Percentiles rank a stretch among this genome's conserved stretches.
These are phyloP conservation scores for Cladosporium sp. DNA, from an alignment of 2,329 filamentous ascomycete species.

Conservation along the genomic window DNA sequence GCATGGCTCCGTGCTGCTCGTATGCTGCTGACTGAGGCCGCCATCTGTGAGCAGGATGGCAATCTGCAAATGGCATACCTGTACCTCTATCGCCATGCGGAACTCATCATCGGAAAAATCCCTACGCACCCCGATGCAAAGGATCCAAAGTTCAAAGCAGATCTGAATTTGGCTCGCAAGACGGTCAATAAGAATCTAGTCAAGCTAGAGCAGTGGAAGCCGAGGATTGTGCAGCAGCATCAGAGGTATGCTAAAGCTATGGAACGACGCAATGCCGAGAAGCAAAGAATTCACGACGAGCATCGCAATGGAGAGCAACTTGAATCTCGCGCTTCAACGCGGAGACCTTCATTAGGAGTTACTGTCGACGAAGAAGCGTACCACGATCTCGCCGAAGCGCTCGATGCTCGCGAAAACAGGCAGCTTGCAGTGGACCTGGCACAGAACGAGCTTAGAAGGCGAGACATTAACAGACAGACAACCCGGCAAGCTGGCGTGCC, in stretches of 20 bases:
- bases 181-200: constrained; percentile 62
- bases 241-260: constrained; percentile 60
- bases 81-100: constrained; percentile 82
- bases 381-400: constrained; percentile 18
- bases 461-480: constrained; percentile 54
- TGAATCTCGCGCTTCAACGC: constrained; percentile 13
- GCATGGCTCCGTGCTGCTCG: constrained; percentile 28
- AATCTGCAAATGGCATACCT: constrained; percentile 87
- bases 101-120: constrained; percentile 74
- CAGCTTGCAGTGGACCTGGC: constrained; percentile 75
- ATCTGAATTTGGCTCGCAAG: constrained; percentile 54
- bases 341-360: constrained; percentile 16
- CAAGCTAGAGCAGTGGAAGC: constrained; percentile 74
- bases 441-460: constrained; percentile 64
- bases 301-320: constrained; percentile 16
- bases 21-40: constrained; percentile 55
- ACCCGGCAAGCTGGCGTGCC: constrained; percentile 53
- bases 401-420: constrained; percentile 67
- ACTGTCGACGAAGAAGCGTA: constrained; percentile 6
- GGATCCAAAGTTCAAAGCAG: constrained; percentile 54
- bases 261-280: constrained; percentile 34
- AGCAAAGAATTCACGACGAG: constrained; percentile 21
- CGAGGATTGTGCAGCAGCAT: constrained; percentile 67
- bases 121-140: constrained; percentile 71
- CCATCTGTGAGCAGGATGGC: constrained; percentile 78